Evolutionary conservation across 2,329 filamentous ascomycete species (phyloP).

Genomic region (Talaromyces piceae): DNA sequence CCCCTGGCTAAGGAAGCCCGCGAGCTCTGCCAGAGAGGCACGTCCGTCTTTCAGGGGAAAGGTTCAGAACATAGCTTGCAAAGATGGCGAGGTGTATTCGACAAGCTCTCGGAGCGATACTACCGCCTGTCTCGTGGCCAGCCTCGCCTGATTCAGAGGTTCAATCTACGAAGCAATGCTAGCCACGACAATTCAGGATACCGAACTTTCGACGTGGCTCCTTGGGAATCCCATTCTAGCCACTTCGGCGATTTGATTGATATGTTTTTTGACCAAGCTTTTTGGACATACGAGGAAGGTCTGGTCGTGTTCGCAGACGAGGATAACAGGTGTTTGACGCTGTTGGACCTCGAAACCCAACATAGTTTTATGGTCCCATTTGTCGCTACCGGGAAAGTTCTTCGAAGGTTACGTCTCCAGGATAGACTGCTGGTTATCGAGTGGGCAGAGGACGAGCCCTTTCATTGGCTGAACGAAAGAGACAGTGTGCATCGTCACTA

Average conservation of each 20-base stretch:
- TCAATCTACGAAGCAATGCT: conserved; percentile 33
- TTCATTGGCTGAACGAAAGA: conserved; percentile 45
- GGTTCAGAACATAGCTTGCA: conserved; percentile 3
- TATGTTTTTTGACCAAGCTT: conserved; percentile 28
- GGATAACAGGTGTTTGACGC: conserved; percentile 28
- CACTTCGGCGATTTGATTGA: conserved; percentile 25
- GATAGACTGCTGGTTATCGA: conserved; percentile 54
- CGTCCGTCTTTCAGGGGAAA: not conserved
- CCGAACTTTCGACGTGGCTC: conserved; percentile 35
- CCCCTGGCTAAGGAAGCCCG: conserved; percentile 48
- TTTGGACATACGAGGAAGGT: conserved; percentile 54
- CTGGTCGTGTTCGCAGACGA: conserved; percentile 48
- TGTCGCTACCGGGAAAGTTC: conserved; percentile 40
- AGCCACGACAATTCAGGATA: conserved; percentile 24
- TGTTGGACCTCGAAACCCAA: conserved; percentile 46
- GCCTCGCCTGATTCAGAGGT: conserved; percentile 41
- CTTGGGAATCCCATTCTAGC: conserved; percentile 36
- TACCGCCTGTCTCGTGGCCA: conserved; percentile 44
- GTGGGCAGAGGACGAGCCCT: conserved; percentile 51
- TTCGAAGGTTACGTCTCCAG: conserved; percentile 50
- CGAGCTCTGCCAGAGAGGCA: conserved; percentile 15
- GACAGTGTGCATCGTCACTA: conserved; percentile 52
- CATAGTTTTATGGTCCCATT: conserved; percentile 46
- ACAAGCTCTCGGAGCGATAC: conserved; percentile 48
- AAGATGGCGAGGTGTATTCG: conserved; percentile 34